Evolutionary conservation across 2,329 filamentous ascomycete genomes (phyloP).

Genomic region (Aspergillus neoniger): DNA sequence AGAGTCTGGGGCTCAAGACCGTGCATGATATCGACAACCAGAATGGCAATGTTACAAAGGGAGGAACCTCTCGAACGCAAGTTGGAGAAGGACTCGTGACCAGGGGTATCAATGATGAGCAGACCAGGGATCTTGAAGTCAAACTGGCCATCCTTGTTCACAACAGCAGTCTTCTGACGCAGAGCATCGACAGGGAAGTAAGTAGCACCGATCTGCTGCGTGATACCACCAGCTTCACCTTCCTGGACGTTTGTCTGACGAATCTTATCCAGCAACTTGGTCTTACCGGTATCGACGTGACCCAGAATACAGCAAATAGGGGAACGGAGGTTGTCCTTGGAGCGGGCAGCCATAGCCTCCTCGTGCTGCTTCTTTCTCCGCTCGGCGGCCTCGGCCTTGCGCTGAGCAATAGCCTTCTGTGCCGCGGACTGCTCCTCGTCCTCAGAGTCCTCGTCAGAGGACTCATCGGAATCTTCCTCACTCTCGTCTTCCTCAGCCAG

Average conservation of each 20-base stretch:
- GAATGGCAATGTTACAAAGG: slow-evolving; percentile 97
- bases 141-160: slow-evolving; percentile 87
- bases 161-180: slow-evolving; percentile 85
- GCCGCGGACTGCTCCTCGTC: slow-evolving; percentile 74
- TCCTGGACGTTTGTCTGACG: slow-evolving; percentile 98
- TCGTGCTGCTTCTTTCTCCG: slow-evolving; percentile 87
- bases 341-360: slow-evolving; percentile 85
- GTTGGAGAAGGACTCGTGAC: slow-evolving; percentile 99
- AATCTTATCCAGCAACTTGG: slow-evolving; percentile 98
- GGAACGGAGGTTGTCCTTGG: slow-evolving; percentile 90
- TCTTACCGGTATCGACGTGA: slow-evolving; percentile 99
- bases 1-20: slow-evolving; percentile 95
- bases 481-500: slow-evolving; percentile 25
- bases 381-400: slow-evolving; percentile 86
- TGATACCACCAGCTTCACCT: slow-evolving; percentile 98
- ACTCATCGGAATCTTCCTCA: slow-evolving; percentile 31
- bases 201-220: slow-evolving; percentile 98
- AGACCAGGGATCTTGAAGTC: slow-evolving; percentile 98
- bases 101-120: slow-evolving; percentile 94
- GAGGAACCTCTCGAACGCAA: slow-evolving; percentile 94
- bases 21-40: slow-evolving; percentile 99
- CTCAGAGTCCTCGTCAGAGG: slow-evolving; percentile 57
- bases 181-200: slow-evolving; percentile 97
- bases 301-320: slow-evolving; percentile 99
- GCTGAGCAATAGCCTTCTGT: slow-evolving; percentile 69